Base-by-base conservation (phyloP, 75 land plant species). In the Isoetes taiwanensis region DNA sequence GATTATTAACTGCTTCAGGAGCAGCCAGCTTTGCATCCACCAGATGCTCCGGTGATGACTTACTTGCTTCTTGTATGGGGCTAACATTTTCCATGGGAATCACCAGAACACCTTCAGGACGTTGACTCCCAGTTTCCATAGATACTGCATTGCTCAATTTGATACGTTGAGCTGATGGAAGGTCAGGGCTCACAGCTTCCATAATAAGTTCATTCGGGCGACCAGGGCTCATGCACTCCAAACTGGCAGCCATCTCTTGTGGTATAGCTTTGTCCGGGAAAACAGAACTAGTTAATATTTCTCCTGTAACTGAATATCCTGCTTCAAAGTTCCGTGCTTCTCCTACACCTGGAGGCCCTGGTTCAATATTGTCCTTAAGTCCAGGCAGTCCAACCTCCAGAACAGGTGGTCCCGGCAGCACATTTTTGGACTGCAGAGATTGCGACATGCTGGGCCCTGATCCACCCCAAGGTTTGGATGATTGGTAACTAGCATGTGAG, bases 131-230 rank as follows among this genome's bases (percentile, higher is more conserved):
- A 10, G n/a, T 28, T 28, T 34, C 41, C 41, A 28, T 21, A 28
- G 32, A 30, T 27, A 30, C 64, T 33, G 9, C 32, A 38, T 31
- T n/a, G n/a, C n/a, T 53, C 12, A 19, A 29, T 12, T 17, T 30
- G 33, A 20, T 52, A 2, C 3, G 8, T 24, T 5, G n/a, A n/a
- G n/a, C n/a, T n/a, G n/a, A n/a, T 20, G 65, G 58, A 9, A 63
- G 60, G 30, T 43, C 64, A 32, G 64, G 64, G 35, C 64, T 62
- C 2, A 62, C 64, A 31, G 41, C 52, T 33, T 62, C 64, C 1
- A 62, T 20, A 24, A 62, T 50, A 6, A 62, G 55, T 26, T n/a
- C n/a, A n/a, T n/a, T n/a, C n/a, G n/a, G n/a, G n/a, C n/a, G n/a
- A n/a, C n/a, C n/a, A n/a, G n/a, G n/a, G n/a, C n/a, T n/a, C n/a